phyloP scores from a whole-genome alignment of 345 rosid species.

The Populus alba region DNA sequence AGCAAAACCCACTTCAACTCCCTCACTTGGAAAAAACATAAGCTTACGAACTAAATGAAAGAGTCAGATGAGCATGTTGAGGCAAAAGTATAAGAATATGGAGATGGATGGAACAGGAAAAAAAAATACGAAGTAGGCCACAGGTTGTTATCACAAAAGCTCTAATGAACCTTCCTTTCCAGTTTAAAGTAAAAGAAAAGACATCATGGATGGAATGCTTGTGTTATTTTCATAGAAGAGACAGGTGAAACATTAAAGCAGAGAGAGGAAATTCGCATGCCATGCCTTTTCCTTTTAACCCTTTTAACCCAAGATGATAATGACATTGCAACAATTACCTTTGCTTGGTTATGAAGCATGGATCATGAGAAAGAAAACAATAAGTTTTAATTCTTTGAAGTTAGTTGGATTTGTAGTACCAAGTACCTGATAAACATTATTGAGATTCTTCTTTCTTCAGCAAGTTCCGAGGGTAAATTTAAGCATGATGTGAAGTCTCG shows the following conservation, averaged over 20 bases:
- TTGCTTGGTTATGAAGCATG: background rate
- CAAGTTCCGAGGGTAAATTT: background rate
- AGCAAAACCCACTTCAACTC: background rate
- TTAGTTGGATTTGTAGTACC: background rate
- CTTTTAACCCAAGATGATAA: conserved; percentile 11
- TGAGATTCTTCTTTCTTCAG: background rate
- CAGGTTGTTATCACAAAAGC: background rate
- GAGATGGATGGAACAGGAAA: background rate
- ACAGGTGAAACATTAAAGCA: background rate
- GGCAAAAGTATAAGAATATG: no score
- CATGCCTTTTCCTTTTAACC: conserved; percentile 5
- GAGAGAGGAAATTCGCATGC: background rate
- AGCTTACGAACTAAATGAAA: background rate
- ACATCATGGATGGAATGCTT: conserved; percentile 9
- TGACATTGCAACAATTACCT: conserved; percentile 8
- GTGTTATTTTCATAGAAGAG: background rate
- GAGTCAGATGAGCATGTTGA: background rate
- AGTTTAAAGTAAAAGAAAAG: background rate
- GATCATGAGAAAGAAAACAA: background rate
- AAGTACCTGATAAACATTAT: background rate
- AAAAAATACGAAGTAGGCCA: background rate
- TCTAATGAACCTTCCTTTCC: background rate
- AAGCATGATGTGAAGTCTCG: background rate
- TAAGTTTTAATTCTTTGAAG: background rate
- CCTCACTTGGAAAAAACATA: background rate